phyloP scores from a whole-genome alignment of 805 yeast genomes.

The Alloascoidea hylecoeti region DNA sequence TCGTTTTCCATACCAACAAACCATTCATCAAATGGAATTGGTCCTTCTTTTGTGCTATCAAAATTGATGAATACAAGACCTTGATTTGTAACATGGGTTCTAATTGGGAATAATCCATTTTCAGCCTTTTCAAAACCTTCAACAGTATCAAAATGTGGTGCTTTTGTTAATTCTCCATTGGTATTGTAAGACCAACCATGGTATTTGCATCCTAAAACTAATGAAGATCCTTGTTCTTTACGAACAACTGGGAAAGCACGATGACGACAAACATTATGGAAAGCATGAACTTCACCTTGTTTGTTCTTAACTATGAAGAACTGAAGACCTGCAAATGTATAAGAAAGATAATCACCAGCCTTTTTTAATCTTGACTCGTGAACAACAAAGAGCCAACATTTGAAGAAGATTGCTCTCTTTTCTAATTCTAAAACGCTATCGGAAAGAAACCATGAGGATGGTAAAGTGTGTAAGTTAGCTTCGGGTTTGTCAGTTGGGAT shows the following conservation, averaged over 20 bases:
- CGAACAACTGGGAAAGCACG: constrained; percentile 49
- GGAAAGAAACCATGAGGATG: constrained; percentile 56
- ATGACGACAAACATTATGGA: constrained; percentile 54
- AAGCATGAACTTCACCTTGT: constrained; percentile 38
- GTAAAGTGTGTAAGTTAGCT: constrained; percentile 51
- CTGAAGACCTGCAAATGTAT: constrained; percentile 34
- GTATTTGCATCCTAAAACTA: constrained; percentile 42
- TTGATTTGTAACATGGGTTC: constrained; percentile 37
- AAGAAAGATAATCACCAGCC: constrained; percentile 43
- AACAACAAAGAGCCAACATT: constrained; percentile 40
- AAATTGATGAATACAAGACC: constrained; percentile 46
- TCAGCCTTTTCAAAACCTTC: constrained; percentile 42
- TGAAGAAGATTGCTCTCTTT: constrained; percentile 39
- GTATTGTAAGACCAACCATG: constrained; percentile 56
- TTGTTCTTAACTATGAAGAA: constrained; percentile 42
- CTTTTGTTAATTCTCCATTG: constrained; percentile 44
- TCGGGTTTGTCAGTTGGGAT: background rate
- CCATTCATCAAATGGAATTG: constrained; percentile 35
- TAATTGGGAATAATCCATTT: constrained; percentile 39
- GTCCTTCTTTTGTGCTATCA: constrained; percentile 26
- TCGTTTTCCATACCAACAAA: constrained; percentile 35
- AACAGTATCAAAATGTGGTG: constrained; percentile 43
- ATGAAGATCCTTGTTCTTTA: constrained; percentile 45
- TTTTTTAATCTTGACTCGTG: constrained; percentile 39
- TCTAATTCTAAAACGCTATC: constrained; percentile 43